These are phyloP conservation scores for Saccharomyces hybrid DNA, from an alignment of 1,139 yeast species.

Conservation along the genomic window DNA sequence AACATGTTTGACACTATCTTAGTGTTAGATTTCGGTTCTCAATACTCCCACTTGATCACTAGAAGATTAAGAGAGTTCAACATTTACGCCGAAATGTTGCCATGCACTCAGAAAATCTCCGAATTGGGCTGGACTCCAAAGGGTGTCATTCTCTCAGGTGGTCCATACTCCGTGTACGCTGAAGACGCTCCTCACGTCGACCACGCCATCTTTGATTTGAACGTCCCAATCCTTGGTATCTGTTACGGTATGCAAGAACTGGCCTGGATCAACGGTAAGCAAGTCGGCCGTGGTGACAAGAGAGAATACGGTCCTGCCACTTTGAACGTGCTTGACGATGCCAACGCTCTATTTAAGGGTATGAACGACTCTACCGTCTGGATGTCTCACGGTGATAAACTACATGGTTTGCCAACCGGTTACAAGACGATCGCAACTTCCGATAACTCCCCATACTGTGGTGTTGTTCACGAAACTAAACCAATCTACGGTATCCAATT, in stretches of 20 bases:
- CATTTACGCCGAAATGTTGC: constrained; percentile 97
- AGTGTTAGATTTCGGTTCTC: constrained; percentile 97
- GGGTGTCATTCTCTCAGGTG: constrained; percentile 94
- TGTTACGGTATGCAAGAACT: constrained; percentile 99
- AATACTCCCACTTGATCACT: constrained; percentile 92
- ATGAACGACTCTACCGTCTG: constrained; percentile 88
- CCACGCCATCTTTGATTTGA: constrained; percentile 80
- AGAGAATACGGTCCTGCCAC: constrained; percentile 98
- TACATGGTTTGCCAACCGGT: constrained; percentile 82
- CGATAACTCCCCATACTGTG: constrained; percentile 91
- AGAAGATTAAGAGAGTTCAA: constrained; percentile 97
- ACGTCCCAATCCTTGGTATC: constrained; percentile 92
- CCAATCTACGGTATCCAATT: constrained; percentile 90
- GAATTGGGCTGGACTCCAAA: constrained; percentile 92
- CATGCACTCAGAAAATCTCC: constrained; percentile 92
- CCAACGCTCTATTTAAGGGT: constrained; percentile 71
- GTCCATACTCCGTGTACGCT: constrained; percentile 96
- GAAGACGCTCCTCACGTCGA: constrained; percentile 97
- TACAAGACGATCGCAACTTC: constrained; percentile 86
- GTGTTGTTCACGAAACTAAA: constrained; percentile 69
- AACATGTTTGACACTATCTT: constrained; percentile 89
- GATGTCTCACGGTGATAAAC: constrained; percentile 99
- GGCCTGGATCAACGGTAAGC: constrained; percentile 96
- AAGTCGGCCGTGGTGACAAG: constrained; percentile 93
- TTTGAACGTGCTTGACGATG: constrained; percentile 60